phyloP scores from a whole-genome alignment of 2,329 filamentous ascomycete genomes.

The Ophiobolus disseminans region DNA sequence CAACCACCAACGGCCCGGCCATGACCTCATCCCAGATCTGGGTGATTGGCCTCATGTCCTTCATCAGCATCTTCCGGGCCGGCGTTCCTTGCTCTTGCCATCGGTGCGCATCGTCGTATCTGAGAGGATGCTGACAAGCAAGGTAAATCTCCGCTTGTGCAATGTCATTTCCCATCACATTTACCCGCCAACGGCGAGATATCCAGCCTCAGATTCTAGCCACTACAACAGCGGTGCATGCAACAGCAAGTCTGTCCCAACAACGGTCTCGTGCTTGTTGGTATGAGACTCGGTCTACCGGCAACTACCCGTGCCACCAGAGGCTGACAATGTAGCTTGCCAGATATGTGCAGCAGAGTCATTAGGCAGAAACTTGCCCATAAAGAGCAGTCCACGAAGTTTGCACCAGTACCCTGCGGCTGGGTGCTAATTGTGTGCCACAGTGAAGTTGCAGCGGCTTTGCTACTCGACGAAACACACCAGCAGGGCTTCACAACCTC shows the following conservation, averaged over 20 bases:
- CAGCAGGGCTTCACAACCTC: too few relatives aligned
- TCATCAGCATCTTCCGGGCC: slow-evolving; percentile 19
- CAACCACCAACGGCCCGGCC: background rate
- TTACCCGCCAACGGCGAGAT: slow-evolving; percentile 38
- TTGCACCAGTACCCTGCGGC: background rate
- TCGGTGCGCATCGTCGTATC: slow-evolving; percentile 14
- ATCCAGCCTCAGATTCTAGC: slow-evolving; percentile 27
- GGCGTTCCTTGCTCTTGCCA: slow-evolving; percentile 16
- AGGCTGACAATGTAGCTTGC: slow-evolving; percentile 29
- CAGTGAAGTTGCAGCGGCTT: too few relatives aligned
- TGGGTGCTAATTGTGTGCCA: background rate
- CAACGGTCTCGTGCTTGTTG: slow-evolving; percentile 12
- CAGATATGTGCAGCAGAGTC: too few relatives aligned
- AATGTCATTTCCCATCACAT: slow-evolving; percentile 35
- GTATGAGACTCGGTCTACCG: slow-evolving; percentile 26
- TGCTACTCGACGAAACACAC: too few relatives aligned
- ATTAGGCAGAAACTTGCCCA: slow-evolving; percentile 19
- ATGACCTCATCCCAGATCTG: slow-evolving; percentile 6
- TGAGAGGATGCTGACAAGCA: slow-evolving; percentile 27
- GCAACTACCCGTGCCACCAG: slow-evolving; percentile 19
- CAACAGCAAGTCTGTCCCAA: slow-evolving; percentile 11
- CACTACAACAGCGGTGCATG: slow-evolving; percentile 18
- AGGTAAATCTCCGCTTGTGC: slow-evolving; percentile 31
- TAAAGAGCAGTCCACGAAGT: slow-evolving; percentile 4
- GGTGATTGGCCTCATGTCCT: slow-evolving; percentile 17